A percentile compares a stretch with the other conserved stretches of the same genome.
Evolutionary conservation across 805 yeast genomes (phyloP).

Genomic region (Schwanniomyces pseudopolymorphus): DNA sequence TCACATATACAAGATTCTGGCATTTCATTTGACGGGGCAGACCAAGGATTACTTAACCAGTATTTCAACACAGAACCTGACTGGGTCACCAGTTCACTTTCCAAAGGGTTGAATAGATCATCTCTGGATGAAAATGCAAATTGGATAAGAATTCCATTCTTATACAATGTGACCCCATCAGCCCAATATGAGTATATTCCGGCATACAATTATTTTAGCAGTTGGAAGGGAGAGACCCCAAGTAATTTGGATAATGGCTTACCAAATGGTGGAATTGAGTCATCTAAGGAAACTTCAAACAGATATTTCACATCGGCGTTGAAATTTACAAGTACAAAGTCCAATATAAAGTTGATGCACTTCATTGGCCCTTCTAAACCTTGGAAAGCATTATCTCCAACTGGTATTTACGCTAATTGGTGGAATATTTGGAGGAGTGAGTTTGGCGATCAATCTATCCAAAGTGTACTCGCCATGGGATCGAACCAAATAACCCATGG

Average conservation of each 20-base stretch:
- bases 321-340: constrained; percentile 11
- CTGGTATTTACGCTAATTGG: constrained; percentile 30
- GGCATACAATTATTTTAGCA: constrained; percentile 55
- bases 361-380: constrained; percentile 68
- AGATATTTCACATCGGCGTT: constrained; percentile 22
- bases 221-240: constrained; percentile 1
- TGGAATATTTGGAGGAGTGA: constrained; percentile 38
- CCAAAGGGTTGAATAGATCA: neutral
- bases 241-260: neutral
- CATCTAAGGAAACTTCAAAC: neutral
- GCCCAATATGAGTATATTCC: constrained; percentile 69
- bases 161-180: constrained; percentile 76
- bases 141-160: constrained; percentile 78
- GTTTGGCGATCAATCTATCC: constrained; percentile 24
- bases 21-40: constrained; percentile 78
- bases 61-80: constrained; percentile 52
- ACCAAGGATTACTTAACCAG: constrained; percentile 85
- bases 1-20: constrained; percentile 7
- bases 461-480: constrained; percentile 11
- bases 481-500: neutral
- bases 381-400: constrained; percentile 35
- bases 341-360: constrained; percentile 54
- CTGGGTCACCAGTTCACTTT: constrained; percentile 27
- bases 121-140: constrained; percentile 14
- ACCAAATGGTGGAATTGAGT: neutral